Evolutionary conservation across 495 filamentous ascomycete species (phyloP), one percentile per base, ranked within the genome.

Genomic region (Talaromyces proteolyticus): DNA sequence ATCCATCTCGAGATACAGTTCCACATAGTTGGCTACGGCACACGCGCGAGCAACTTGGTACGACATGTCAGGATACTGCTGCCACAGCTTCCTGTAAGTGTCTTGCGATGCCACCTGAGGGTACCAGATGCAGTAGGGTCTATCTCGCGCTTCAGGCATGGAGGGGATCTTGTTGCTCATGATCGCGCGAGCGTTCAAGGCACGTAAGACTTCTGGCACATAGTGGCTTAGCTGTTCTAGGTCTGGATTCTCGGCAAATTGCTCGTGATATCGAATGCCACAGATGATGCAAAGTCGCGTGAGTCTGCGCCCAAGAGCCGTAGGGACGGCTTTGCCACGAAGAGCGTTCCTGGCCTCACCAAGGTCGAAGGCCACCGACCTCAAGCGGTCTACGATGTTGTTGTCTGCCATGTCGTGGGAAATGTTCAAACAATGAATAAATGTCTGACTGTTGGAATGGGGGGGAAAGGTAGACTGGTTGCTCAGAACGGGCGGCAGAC

Each of bases 41-140:
- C 60, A 68, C 2, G 62, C 65, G 12, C 60, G 55, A 36, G 56
- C 62, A 45, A 63, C 55, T 38, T 64, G 58, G 46, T 67, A 67
- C 11, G 45, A 36, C 51, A 61, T 50, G 38, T 57, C 37, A 7
- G 56, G 57, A 50, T 50, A 58, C 20, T 36, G 54, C 44, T 34
- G 43, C 43, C 40, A 52, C 38, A 68, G 45, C 21, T 34, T 34
- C 7, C 62, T 56, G 38, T 62, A 65, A 6, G 70, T 70, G 21
- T 61, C 53, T 54, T 72, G 67, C 11, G 38, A 47, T 36, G 68
- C 58, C 20, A 59, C 22, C 0, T 67, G 57, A 10, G 69, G 68
- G 53, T 73, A 50, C 69, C 69, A 73, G 18, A 75, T 66, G 47
- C 68, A 72, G 56, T 75, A 75, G 20, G 70, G 67, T 34, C 61